Conservation (phyloP, 192 early-diverging fungal species). For the Coemansia sp. region DNA sequence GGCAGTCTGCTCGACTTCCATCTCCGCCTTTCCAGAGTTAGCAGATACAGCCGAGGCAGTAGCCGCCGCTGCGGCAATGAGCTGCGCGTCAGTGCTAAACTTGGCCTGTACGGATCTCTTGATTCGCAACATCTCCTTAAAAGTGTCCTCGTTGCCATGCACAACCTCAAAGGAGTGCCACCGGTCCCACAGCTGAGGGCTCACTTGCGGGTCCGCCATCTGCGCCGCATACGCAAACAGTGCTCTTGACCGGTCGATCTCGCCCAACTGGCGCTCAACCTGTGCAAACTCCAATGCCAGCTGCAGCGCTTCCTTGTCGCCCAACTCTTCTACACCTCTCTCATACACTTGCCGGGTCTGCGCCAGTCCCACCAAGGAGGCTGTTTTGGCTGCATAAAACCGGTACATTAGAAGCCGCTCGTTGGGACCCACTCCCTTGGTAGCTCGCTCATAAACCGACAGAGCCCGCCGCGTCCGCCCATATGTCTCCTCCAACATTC, state of each 20-base stretch:
- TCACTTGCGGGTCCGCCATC: constrained; percentile 80
- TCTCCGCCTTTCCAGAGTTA: constrained; percentile 3
- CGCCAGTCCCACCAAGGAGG: constrained; percentile 80
- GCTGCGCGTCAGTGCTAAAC: constrained; percentile 73
- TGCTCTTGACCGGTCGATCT: constrained; percentile 91
- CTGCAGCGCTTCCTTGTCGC: constrained; percentile 73
- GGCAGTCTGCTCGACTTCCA: background rate
- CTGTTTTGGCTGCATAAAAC: constrained; percentile 88
- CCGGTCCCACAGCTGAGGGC: constrained; percentile 74
- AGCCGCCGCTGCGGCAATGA: constrained; percentile 51
- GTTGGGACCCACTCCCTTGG: constrained; percentile 64
- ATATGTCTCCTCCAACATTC: constrained; percentile 86
- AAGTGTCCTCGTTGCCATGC: constrained; percentile 96
- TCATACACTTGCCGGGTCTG: constrained; percentile 89
- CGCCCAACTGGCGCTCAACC: constrained; percentile 85
- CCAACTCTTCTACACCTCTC: constrained; percentile 82
- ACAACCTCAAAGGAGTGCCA: constrained; percentile 98
- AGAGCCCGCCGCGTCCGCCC: constrained; percentile 90
- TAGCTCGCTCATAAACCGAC: constrained; percentile 91
- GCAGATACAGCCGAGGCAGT: constrained; percentile 1
- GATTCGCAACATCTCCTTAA: constrained; percentile 95
- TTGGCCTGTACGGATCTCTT: constrained; percentile 86
- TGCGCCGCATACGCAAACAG: constrained; percentile 84
- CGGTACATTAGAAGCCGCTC: constrained; percentile 81
- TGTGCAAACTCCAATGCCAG: constrained; percentile 82